Evolutionary conservation across 2,329 filamentous ascomycete genomes (phyloP).

Genomic region (Leptographium wingfieldii): DNA sequence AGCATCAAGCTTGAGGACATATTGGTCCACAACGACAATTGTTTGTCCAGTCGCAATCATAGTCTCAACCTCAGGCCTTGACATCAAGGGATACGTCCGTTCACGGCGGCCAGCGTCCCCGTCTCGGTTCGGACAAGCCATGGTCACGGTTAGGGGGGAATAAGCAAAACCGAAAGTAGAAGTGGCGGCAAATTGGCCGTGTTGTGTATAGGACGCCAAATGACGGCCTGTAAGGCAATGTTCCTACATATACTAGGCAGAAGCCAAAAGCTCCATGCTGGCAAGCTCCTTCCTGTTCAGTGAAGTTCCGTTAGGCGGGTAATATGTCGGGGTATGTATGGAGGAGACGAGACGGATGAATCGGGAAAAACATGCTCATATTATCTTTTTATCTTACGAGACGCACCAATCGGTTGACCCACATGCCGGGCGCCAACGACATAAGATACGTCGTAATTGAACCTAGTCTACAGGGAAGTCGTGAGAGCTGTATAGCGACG

Average conservation of each 20-base stretch:
- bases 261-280: neutral
- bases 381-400: too few relatives aligned
- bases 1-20: slow-evolving; percentile 75
- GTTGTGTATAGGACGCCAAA: neutral
- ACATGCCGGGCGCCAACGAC: too few relatives aligned
- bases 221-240: neutral
- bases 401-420: too few relatives aligned
- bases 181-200: neutral
- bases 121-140: neutral
- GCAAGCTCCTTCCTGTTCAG: neutral
- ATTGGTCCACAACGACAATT: slow-evolving; percentile 68
- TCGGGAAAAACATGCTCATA: neutral
- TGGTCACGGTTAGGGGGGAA: neutral
- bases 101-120: neutral
- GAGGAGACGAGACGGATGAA: neutral
- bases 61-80: slow-evolving; percentile 53
- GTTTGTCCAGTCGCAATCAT: slow-evolving; percentile 71
- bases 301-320: neutral
- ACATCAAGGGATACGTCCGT: slow-evolving; percentile 23
- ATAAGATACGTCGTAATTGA: too few relatives aligned
- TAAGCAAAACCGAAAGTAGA: neutral
- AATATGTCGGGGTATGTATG: neutral
- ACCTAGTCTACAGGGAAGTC: slow-evolving; percentile 1
- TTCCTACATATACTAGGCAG: neutral
- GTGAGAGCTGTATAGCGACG: slow-evolving; percentile 21